Evolutionary conservation across 805 yeast genomes (phyloP).

Genomic region (Starmerella gropengiesseri): DNA sequence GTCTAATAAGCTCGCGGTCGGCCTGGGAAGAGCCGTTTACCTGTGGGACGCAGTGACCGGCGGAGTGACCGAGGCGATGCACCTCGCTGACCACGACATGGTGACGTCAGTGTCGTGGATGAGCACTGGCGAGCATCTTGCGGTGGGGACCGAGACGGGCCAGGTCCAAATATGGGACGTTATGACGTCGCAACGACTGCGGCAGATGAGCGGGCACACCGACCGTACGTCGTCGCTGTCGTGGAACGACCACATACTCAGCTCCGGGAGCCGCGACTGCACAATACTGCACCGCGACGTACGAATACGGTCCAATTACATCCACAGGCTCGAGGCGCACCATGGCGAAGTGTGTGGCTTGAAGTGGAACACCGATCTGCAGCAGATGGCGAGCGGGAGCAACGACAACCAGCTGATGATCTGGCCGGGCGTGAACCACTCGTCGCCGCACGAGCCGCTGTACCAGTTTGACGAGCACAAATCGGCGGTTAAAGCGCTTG

Average conservation of each 20-base stretch:
- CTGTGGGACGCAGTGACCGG: slow-evolving; percentile 85
- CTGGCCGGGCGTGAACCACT: slow-evolving; percentile 61
- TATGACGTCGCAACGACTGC: slow-evolving; percentile 61
- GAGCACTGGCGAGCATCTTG: slow-evolving; percentile 86
- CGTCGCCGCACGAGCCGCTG: slow-evolving; percentile 42
- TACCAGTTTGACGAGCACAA: slow-evolving; percentile 69
- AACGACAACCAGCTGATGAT: slow-evolving; percentile 79
- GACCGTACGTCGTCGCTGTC: slow-evolving; percentile 77
- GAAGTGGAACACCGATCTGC: slow-evolving; percentile 84
- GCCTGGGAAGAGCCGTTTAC: slow-evolving; percentile 77
- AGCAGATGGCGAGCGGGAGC: slow-evolving; percentile 89
- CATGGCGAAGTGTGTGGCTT: slow-evolving; percentile 94
- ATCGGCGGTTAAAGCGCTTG: slow-evolving; percentile 93
- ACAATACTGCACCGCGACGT: slow-evolving; percentile 85
- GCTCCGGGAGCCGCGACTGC: slow-evolving; percentile 81
- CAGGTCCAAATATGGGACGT: slow-evolving; percentile 94
- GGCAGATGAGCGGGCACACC: slow-evolving; percentile 87
- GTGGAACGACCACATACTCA: slow-evolving; percentile 85
- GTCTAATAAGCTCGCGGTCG: slow-evolving; percentile 79
- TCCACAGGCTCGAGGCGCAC: slow-evolving; percentile 61
- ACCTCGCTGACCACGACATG: slow-evolving; percentile 53
- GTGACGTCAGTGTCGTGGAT: slow-evolving; percentile 88
- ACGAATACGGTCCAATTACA: slow-evolving; percentile 69
- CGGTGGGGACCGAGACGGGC: slow-evolving; percentile 82
- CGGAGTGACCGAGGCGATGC: slow-evolving; percentile 68